phyloP scores from a whole-genome alignment of 148 eudicot species.

The Chenopodium album region DNA sequence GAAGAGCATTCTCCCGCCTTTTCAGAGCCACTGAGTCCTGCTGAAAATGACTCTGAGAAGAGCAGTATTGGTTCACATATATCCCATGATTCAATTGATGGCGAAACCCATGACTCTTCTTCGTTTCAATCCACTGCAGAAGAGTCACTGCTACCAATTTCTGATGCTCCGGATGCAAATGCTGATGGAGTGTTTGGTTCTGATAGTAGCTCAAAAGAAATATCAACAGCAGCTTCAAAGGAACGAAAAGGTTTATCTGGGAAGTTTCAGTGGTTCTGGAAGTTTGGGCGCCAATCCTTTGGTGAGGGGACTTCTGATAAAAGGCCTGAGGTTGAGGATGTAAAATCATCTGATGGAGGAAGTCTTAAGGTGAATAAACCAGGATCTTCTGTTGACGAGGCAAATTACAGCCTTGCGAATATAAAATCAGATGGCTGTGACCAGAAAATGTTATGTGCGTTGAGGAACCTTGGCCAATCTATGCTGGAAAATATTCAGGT shows the following conservation, averaged over 20 bases:
- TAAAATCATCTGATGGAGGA: slow-evolving; percentile 33
- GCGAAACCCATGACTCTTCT: slow-evolving; percentile 26
- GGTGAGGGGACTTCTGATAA: slow-evolving; percentile 57
- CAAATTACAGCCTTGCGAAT: slow-evolving; percentile 21
- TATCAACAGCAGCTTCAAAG: slow-evolving; percentile 29
- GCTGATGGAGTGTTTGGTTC: slow-evolving; percentile 15
- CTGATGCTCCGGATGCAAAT: slow-evolving; percentile 24
- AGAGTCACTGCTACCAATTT: slow-evolving; percentile 27
- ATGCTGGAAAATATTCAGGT: slow-evolving; percentile 98
- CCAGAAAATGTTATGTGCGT: slow-evolving; percentile 56
- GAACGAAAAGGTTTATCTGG: slow-evolving; percentile 50
- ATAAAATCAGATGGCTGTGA: slow-evolving; percentile 56
- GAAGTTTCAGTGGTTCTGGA: slow-evolving; percentile 82
- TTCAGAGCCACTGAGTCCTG: slow-evolving; percentile 55
- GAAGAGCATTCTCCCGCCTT: slow-evolving; percentile 58
- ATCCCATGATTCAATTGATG: slow-evolving; percentile 46
- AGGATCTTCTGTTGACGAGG: slow-evolving; percentile 34
- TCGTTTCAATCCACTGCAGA: slow-evolving; percentile 30
- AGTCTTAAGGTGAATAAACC: slow-evolving; percentile 28
- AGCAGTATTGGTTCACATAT: slow-evolving; percentile 60
- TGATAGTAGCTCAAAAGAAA: slow-evolving; percentile 30
- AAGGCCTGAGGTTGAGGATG: slow-evolving; percentile 36
- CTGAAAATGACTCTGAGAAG: slow-evolving; percentile 47
- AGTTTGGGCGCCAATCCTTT: slow-evolving; percentile 53
- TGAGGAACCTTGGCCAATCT: slow-evolving; percentile 83